Evolutionary conservation across 306 rosid genomes (phyloP), one percentile per base, ranked within the genome.

Genomic region (Citrullus mucosospermus): DNA sequence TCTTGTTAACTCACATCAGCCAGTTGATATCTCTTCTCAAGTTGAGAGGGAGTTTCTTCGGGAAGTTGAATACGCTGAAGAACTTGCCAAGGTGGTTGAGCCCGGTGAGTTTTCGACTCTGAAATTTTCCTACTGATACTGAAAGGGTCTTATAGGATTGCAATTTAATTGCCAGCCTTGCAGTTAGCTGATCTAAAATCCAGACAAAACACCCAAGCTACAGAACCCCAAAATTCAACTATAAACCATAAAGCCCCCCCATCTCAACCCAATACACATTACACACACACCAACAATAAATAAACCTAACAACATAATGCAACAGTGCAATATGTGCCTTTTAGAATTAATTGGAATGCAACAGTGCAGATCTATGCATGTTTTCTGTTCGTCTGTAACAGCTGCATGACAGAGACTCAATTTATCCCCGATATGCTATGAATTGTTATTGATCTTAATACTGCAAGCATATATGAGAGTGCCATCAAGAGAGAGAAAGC

Each of bases 21-120:
- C 89, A 0, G 88, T 86, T 69, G 96, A 90, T 76, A 72, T 93
- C 63, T 81, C 88, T 61, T 81, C 91, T 81, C 87, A 85, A 79
- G 89, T 96, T 85, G 96, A 91, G 90, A 84, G 90, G 73, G 91
- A 90, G 32, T 93, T 96, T 89, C 91, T 93, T 71, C 86, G 85
- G 85, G 98, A 93, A 82, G 87, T 89, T 78, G 91, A 93, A 81
- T 93, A 84, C 81, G 98, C 99, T 34, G 98, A 96, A 86, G 90
- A 91, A 67, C 96, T 96, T 85, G 91, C 99, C 32, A 96, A 88
- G 90, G 84, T 80, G 72, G 81, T 96, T 83, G 90, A 91, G 77
- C 92, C 97, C n/a, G 98, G 99, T 96, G 90, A 77, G 86, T 55
- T 67, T 81, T 82, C 59, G 15, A 53, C 28, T 8, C 6, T 76